Conservation (phyloP, 1,284 basidiomycete species). For the Dichomitus squalens region DNA sequence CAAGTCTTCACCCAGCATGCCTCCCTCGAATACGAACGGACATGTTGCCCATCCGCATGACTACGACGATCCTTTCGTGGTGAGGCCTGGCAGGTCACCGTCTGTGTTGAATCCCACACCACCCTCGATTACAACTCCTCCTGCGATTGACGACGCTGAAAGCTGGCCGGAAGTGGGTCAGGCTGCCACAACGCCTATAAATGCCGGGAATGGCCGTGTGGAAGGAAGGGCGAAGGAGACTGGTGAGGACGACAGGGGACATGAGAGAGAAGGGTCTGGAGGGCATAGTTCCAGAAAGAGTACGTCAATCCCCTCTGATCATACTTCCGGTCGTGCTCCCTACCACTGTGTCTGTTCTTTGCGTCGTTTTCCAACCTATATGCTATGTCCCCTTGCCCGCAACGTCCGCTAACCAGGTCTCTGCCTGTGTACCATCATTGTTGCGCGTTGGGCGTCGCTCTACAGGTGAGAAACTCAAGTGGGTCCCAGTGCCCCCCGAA, state of each 20-base stretch:
- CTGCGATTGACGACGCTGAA: slow-evolving; percentile 40
- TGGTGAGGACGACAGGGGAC: slow-evolving; percentile 23
- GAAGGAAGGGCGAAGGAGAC: slow-evolving; percentile 25
- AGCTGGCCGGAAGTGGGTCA: slow-evolving; percentile 54
- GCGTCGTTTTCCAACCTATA: slow-evolving; percentile 2
- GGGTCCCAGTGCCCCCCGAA: slow-evolving; percentile 57
- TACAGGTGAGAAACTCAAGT: slow-evolving; percentile 58
- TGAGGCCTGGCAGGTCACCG: slow-evolving; percentile 29
- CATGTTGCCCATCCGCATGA: slow-evolving; percentile 9
- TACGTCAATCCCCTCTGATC: slow-evolving; percentile 37
- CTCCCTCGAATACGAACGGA: slow-evolving; percentile 10
- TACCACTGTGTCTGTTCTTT: slow-evolving; percentile 8
- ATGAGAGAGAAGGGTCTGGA: slow-evolving; percentile 30
- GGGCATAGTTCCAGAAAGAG: slow-evolving; percentile 45
- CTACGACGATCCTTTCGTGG: slow-evolving; percentile 48
- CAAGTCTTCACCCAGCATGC: slow-evolving; percentile 1
- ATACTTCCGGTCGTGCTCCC: slow-evolving; percentile 5
- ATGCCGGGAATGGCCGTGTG: slow-evolving; percentile 11
- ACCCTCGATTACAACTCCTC: slow-evolving; percentile 25
- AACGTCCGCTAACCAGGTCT: slow-evolving; percentile 15
- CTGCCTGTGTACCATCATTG: slow-evolving; percentile 13
- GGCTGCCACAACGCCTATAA: slow-evolving; percentile 22
- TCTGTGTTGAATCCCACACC: slow-evolving; percentile 15
- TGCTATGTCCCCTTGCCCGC: slow-evolving; percentile 1
- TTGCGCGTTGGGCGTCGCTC: slow-evolving; percentile 1